Percentiles rank a stretch among this genome's conserved stretches.
phyloP scores from a whole-genome alignment of 768 basidiomycete genomes.

The Suillus subaureus region DNA sequence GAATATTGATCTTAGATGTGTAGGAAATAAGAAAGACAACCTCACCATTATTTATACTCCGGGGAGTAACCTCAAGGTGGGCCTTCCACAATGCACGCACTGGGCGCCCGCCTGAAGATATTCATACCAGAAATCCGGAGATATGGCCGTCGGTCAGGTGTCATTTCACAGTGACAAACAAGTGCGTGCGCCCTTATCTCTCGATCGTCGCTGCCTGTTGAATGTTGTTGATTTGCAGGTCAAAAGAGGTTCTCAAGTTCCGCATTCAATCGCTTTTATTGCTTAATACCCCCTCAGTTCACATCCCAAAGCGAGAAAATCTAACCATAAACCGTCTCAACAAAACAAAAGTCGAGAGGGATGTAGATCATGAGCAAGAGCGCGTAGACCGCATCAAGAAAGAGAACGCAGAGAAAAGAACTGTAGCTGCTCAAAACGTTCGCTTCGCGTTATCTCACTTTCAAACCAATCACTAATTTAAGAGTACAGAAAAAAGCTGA shows the following conservation, averaged over 20 bases:
- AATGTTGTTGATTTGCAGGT: constrained; percentile 48
- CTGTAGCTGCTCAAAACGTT: constrained; percentile 70
- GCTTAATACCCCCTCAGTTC: constrained; percentile 46
- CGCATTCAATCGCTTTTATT: background rate
- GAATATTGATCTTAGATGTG: constrained; percentile 1
- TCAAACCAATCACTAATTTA: background rate
- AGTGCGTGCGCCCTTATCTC: constrained; percentile 40
- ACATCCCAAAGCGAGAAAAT: constrained; percentile 84
- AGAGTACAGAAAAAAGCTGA: constrained; percentile 73
- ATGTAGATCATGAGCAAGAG: constrained; percentile 92
- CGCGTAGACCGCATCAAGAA: constrained; percentile 77
- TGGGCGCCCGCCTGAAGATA: constrained; percentile 7
- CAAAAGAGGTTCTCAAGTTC: constrained; percentile 60
- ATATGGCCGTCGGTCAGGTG: constrained; percentile 97
- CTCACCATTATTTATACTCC: constrained; percentile 94
- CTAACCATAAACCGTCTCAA: constrained; percentile 88
- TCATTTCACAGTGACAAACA: constrained; percentile 91
- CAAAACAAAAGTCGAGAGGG: constrained; percentile 85
- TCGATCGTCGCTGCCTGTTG: background rate
- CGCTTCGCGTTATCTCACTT: background rate
- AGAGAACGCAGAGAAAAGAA: constrained; percentile 67
- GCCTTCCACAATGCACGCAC: background rate
- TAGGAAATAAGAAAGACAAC: constrained; percentile 96
- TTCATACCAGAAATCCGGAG: constrained; percentile 82
- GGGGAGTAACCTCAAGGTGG: constrained; percentile 86